Conservation (phyloP, 2,329 filamentous ascomycete genomes). For the Cryphonectria nitschkei region DNA sequence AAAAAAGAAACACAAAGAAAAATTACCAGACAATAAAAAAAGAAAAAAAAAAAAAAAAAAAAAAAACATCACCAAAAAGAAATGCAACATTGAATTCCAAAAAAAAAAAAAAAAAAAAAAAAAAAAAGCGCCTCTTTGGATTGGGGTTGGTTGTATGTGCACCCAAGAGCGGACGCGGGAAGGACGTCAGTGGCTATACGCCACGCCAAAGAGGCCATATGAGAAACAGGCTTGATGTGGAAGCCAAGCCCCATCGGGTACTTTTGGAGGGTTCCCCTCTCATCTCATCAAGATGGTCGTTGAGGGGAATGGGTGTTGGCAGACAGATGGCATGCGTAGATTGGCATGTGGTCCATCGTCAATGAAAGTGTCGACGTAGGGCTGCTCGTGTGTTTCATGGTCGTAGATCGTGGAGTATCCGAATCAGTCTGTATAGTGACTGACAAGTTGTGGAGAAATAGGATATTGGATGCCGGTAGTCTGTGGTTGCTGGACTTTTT, state of each 20-base stretch:
- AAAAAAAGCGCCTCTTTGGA: background rate
- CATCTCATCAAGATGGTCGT: background rate
- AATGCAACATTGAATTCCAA: too few relatives aligned
- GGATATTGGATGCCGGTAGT: background rate
- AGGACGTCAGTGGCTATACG: constrained; percentile 2
- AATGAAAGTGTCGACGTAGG: background rate
- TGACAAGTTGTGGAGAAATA: constrained; percentile 4
- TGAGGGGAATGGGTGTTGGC: background rate
- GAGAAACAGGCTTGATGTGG: background rate
- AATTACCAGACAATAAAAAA: too few relatives aligned
- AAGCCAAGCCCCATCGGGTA: background rate
- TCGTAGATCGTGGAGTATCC: constrained; percentile 9
- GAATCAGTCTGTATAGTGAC: constrained; percentile 4
- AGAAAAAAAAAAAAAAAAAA: too few relatives aligned
- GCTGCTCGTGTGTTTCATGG: background rate
- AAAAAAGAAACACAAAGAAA: too few relatives aligned
- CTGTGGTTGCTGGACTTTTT: background rate
- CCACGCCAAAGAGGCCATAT: background rate
- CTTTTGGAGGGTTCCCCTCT: background rate
- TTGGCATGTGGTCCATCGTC: background rate
- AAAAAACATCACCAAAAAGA: too few relatives aligned
- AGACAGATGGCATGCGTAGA: background rate
- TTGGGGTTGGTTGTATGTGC: background rate
- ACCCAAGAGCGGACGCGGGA: background rate
- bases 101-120: too few relatives aligned